Conservation (phyloP, 257 asterid species). For the Plantago major region DNA sequence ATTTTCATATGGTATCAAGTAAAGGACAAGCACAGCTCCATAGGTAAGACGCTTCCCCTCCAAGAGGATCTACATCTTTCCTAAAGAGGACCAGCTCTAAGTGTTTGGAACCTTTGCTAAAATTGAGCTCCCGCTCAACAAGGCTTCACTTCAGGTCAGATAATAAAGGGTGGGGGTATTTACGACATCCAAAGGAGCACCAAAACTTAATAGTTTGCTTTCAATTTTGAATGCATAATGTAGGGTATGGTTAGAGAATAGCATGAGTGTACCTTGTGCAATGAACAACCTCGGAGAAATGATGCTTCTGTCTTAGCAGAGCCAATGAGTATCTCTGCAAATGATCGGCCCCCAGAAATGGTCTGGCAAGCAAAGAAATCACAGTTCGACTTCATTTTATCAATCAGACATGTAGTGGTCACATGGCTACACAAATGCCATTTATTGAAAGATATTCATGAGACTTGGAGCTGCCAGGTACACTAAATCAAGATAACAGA, state of each 20-base stretch:
- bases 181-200: no score
- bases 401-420: slow-evolving; percentile 17
- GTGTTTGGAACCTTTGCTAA: no score
- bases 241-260: neutral
- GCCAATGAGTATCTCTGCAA: slow-evolving; percentile 88
- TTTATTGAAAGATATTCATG: neutral
- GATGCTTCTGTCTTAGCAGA: slow-evolving; percentile 52
- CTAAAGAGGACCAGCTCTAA: no score
- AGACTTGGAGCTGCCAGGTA: neutral
- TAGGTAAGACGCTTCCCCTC: no score
- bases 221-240: no score
- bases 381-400: slow-evolving; percentile 11
- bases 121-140: neutral
- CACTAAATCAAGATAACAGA: neutral
- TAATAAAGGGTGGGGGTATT: slow-evolving; percentile 1
- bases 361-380: slow-evolving; percentile 55
- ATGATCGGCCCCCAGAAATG: slow-evolving; percentile 84
- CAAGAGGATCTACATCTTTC: neutral
- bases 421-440: slow-evolving; percentile 8
- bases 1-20: no score
- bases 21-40: no score
- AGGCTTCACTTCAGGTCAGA: slow-evolving; percentile 11
- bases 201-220: no score
- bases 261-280: slow-evolving; percentile 66
- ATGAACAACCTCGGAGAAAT: slow-evolving; percentile 67